These are phyloP conservation scores for Pseudisothecium myosuroides DNA, from an alignment of 225 moss, liverwort and hornwort species.

Conservation along the genomic window DNA sequence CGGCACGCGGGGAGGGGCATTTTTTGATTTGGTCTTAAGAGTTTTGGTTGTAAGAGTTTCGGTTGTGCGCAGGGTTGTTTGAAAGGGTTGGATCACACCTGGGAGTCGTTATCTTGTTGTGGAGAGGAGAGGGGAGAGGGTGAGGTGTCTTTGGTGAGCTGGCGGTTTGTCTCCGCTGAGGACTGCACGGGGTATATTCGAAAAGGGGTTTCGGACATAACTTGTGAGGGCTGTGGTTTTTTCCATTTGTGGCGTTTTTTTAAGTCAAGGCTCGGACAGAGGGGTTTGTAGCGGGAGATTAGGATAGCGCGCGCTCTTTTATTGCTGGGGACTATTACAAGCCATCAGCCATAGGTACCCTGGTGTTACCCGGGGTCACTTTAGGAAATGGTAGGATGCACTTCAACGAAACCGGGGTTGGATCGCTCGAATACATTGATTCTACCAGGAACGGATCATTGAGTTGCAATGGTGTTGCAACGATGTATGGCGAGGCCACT, in stretches of 20 bases:
- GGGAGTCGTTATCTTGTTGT: not conserved
- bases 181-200: not conserved
- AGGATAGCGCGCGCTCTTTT: not conserved
- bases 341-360: constrained; percentile 15
- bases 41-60: not conserved
- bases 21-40: not conserved
- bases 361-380: constrained; percentile 13
- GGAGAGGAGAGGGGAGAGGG: not conserved
- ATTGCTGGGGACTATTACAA: not conserved
- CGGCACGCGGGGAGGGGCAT: not conserved
- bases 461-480: constrained; percentile 22
- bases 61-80: not conserved
- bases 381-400: constrained; percentile 37
- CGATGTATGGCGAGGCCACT: constrained; percentile 5
- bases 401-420: constrained; percentile 24
- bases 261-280: not conserved
- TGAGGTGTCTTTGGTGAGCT: not conserved
- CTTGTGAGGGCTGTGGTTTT: not conserved
- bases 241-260: not conserved
- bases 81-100: not conserved
- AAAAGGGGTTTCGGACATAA: not conserved
- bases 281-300: not conserved
- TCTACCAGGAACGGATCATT: constrained; percentile 9
- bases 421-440: constrained; percentile 17
- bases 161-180: not conserved